phyloP scores from a whole-genome alignment of 805 yeast genomes.

The Candida xyloterini region DNA sequence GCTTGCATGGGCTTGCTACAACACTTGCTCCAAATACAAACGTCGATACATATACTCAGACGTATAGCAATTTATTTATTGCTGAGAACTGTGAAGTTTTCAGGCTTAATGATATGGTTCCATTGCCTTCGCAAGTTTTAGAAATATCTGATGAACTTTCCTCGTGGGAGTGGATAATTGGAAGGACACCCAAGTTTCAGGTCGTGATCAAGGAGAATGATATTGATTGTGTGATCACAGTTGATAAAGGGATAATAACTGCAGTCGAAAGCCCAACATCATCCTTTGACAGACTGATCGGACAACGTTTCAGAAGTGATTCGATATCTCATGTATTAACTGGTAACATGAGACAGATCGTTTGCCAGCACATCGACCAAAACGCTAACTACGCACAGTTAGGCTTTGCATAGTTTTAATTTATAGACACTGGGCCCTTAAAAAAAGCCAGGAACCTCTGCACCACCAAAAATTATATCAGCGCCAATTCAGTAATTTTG shows the following conservation, averaged over 20 bases:
- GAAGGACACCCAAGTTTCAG: slow-evolving; percentile 71
- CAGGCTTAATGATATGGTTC: slow-evolving; percentile 23
- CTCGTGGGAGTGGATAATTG: slow-evolving; percentile 74
- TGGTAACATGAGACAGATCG: slow-evolving; percentile 10
- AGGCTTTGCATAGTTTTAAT: slow-evolving; percentile 1
- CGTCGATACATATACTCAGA: not conserved
- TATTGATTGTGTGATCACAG: slow-evolving; percentile 34
- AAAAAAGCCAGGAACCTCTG: not conserved
- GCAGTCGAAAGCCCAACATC: slow-evolving; percentile 16
- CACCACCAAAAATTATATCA: slow-evolving; percentile 1
- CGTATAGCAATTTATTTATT: slow-evolving; percentile 14
- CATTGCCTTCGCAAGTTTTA: slow-evolving; percentile 38
- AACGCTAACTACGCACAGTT: slow-evolving; percentile 1
- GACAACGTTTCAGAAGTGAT: slow-evolving; percentile 22
- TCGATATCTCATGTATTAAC: slow-evolving; percentile 6
- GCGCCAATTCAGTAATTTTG: slow-evolving; percentile 14
- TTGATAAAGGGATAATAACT: slow-evolving; percentile 47
- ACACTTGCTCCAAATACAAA: not conserved
- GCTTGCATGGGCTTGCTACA: slow-evolving; percentile 12
- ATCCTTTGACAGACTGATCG: slow-evolving; percentile 12
- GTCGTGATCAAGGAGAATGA: slow-evolving; percentile 41
- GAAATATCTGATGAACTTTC: slow-evolving; percentile 41
- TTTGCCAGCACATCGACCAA: slow-evolving; percentile 32
- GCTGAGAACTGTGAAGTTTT: slow-evolving; percentile 20
- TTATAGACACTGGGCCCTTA: not conserved